Evolutionary conservation across 345 rosid genomes (phyloP), one percentile per base, ranked within the genome.

Genomic region (Melaleuca alternifolia): DNA sequence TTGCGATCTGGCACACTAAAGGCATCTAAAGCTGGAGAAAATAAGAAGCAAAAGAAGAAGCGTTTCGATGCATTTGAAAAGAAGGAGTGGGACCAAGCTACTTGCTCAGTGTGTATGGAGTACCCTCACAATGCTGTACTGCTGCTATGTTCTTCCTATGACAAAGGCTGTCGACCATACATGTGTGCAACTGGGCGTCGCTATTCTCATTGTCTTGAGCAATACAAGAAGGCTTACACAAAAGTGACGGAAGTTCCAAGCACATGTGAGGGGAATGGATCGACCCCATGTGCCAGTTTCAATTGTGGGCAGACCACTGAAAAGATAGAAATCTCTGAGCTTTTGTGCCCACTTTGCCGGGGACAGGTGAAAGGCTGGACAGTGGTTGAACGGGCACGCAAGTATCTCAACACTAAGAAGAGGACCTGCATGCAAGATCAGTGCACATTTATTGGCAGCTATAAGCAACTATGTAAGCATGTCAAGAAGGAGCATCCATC

Each of bases 331-430:
- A 94, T 89, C 41, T 93, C 94, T 18, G 94, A 94, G 93, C 97
- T 95, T 87, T 85, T 95, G 61, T 97, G 98, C 89, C 98, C 98
- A 1, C 91, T 97, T 1, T 97, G 98, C 84, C 94, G 98, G 21
- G 96, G 99, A 76, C 98, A 95, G 88, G 98, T 97, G 88, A 95
- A 96, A 89, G 99, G 98, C 82, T 97, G 95, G 94, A 97, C 98
- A 7, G 96, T 97, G 50, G 98, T 95, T 71, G 94, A 97, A 91
- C 91, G 88, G 33, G 97, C 97, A 10, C 92, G 97, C 75, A 90
- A 89, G 77, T 91, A 93, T 89, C 89, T 95, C 57, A 96, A 95
- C 88, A 85, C 91, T 84, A 94, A 93, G 89, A 95, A 91, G 87
- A 93, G 98, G 88, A 57, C 90, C 84, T 95, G 99, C 91, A 94